Evolutionary conservation across 768 basidiomycete species (phyloP).

Genomic region (Postia placenta): DNA sequence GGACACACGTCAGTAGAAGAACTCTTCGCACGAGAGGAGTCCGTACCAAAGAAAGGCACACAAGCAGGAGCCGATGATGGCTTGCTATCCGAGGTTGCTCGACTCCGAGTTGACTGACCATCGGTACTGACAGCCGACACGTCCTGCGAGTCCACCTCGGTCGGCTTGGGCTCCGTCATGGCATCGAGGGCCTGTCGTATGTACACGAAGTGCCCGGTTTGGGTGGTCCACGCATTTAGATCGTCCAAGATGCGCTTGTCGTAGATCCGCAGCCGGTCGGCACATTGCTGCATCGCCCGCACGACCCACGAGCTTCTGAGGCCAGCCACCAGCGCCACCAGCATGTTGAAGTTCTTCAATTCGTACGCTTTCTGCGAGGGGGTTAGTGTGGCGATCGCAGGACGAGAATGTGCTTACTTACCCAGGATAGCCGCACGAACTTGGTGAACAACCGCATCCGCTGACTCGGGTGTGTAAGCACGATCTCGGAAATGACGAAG

Average conservation of each 20-base stretch:
- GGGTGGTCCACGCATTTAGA: constrained; percentile 59
- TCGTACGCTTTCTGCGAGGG: constrained; percentile 67
- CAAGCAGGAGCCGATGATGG: constrained; percentile 46
- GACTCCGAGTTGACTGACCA: constrained; percentile 28
- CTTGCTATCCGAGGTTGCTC: constrained; percentile 34
- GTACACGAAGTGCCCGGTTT: constrained; percentile 65
- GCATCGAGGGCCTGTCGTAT: constrained; percentile 61
- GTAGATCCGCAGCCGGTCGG: constrained; percentile 60
- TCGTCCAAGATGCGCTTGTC: constrained; percentile 72
- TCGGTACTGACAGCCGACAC: constrained; percentile 43
- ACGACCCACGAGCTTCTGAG: constrained; percentile 65
- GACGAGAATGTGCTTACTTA: constrained; percentile 28
- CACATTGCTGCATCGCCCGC: constrained; percentile 59
- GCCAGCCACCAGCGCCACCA: constrained; percentile 76
- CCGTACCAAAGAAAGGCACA: constrained; percentile 78
- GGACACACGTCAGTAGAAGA: too few species aligned
- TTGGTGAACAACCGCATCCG: constrained; percentile 64
- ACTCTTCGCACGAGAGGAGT: too few species aligned
- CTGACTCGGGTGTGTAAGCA: constrained; percentile 63
- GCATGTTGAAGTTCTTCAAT: constrained; percentile 69
- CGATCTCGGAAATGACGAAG: constrained; percentile 77
- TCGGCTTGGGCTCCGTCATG: constrained; percentile 60
- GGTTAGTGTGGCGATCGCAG: neutral
- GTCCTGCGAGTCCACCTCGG: constrained; percentile 47
- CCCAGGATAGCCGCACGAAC: constrained; percentile 84